Evolutionary conservation across 129 eudicot genomes (phyloP), one percentile per base, ranked within the genome.

Genomic region (Helichrysum umbraculigerum): DNA sequence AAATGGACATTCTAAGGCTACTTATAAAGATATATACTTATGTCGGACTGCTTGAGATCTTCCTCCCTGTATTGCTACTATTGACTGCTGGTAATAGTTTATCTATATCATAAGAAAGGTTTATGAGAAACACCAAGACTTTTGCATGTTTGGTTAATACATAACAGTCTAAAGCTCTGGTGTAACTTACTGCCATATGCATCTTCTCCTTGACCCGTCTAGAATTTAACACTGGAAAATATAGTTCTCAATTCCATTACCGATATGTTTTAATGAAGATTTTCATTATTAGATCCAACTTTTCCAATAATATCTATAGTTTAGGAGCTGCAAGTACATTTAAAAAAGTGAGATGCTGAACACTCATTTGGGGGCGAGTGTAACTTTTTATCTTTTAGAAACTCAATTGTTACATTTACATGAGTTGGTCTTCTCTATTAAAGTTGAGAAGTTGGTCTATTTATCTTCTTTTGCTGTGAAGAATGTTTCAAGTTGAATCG

Each of bases 391-490:
- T 54, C 30, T 77, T 52, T 21, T 77, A 77, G 50, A 77, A 77
- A 77, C 61, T 56, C 61, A 57, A 30, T 58, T 66, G 60, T 77
- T 44, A n/a, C 59, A 58, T 77, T 39, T 42, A 29, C 35, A 54
- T 69, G 81, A 57, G 76, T 14, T 68, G 70, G 68, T 57, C 74
- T 77, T 77, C 69, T 30, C 33, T 41, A 41, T 68, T 77, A 25
- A 22, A 30, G 44, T 39, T 59, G 37, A 62, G 62, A 71, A 60
- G 70, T 42, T 70, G 44, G 64, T 82, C 30, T 21, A 7, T 70
- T 17, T 76, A 14, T 39, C 33, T 69, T 33, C 35, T 73, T 28
- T 69, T 73, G 60, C 62, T 25, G 57, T 64, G 64, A 58, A 52
- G 70, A 29, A 15, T 66, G 80, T 44, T 30, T 25, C 32, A 54